Base-by-base conservation (phyloP, 352 stramenopile species). In the Peronospora belbahrii region DNA sequence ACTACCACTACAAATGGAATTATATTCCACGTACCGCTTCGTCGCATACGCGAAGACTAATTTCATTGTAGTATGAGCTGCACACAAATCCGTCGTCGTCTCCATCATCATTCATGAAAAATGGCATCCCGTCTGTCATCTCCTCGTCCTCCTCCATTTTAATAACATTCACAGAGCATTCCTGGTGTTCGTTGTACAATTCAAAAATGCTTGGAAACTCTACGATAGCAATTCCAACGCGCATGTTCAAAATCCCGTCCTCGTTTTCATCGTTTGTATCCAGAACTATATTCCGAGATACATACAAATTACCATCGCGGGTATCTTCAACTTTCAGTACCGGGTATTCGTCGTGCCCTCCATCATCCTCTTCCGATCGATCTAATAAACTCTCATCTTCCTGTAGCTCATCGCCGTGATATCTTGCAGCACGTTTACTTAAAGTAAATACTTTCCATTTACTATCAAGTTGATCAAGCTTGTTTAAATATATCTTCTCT, bases 141-240 rank as follows among this genome's bases (percentile, higher is more conserved):
- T 85, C 79, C 52, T 90, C 79, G 46, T 90, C 79, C 52, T 90
- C 79, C 35, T 90, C 79, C 47, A 87, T 67, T 46, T 86, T 85
- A 6, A 90, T 52, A 13, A 90, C 39, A 8, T 70, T 81, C 13
- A 90, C 42, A 0, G 56, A 62, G 43, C 75, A 88, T 41, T 82
- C 67, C 40, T 87, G 71, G 36, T 85, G 65, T 40, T 85, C 75
- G 22, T 71, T 86, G 48, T 76, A 85, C 3, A 70, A 34, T 52
- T 84, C 65, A 49, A 88, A 73, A 32, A 85, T 37, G 30, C 65
- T 86, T 8, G 79, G 75, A 35, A 90, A 88, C 17, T 88, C 79
- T 37, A 90, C 67, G 6, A 90, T 52, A 6, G 67, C 68, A 1
- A 85, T 37, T 4, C 66, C 62, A 2, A 90, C 62, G 4, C 70